Evolutionary conservation across 352 stramenopile genomes (phyloP).

Genomic region (Aphanomyces astaci): DNA sequence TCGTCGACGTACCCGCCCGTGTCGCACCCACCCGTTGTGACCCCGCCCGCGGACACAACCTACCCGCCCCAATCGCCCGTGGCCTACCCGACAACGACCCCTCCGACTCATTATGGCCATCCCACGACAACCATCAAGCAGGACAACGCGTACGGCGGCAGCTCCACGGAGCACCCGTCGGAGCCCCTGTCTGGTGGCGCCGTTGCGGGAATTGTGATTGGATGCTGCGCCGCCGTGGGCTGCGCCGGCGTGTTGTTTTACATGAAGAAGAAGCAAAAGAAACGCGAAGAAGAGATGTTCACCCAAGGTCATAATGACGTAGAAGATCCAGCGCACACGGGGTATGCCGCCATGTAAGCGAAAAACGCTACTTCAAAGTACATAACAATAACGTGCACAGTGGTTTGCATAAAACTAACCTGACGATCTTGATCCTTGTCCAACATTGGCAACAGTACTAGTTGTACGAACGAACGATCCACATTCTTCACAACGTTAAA

Average conservation of each 20-base stretch:
- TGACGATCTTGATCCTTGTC: no score
- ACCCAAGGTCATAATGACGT: background rate
- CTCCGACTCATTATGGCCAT: background rate
- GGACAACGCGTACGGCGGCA: background rate
- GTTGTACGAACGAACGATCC: no score
- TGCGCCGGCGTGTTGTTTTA: background rate
- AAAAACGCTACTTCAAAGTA: no score
- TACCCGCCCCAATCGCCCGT: no score
- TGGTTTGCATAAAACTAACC: no score
- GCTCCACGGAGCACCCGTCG: background rate
- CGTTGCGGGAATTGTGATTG: background rate
- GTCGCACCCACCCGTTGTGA: background rate
- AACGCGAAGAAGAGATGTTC: conserved; percentile 3
- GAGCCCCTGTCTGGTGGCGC: background rate
- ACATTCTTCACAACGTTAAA: no score
- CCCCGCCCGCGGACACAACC: no score
- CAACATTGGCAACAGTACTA: no score
- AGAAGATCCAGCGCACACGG: background rate
- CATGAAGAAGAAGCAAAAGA: conserved; percentile 2
- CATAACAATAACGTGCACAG: no score
- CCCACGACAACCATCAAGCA: background rate
- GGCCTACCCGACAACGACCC: background rate
- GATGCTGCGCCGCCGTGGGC: background rate
- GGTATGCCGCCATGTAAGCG: conserved; percentile 8
- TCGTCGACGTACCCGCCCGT: background rate